Evolutionary conservation across 495 filamentous ascomycete genomes (phyloP).

Genomic region (Hypoxylon lenormandii): DNA sequence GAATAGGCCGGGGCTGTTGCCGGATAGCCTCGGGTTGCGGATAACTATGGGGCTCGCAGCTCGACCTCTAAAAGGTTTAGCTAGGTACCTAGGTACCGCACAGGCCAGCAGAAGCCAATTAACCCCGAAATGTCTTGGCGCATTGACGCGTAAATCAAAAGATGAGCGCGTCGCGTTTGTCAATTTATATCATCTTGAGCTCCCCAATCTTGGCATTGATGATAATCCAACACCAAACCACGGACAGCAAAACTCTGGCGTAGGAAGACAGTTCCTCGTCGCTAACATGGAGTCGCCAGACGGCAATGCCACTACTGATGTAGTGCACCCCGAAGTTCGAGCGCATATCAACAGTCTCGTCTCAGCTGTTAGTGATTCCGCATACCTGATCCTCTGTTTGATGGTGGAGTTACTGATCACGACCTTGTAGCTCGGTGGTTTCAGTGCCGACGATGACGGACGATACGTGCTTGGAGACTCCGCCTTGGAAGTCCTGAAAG

Average conservation of each 20-base stretch:
- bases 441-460: constrained; percentile 78
- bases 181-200: constrained; percentile 39
- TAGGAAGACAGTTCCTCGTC: constrained; percentile 40
- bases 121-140: constrained; percentile 18
- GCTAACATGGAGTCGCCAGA: constrained; percentile 65
- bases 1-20: constrained; percentile 13
- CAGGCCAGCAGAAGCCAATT: not conserved
- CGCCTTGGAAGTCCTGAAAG: constrained; percentile 87
- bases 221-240: constrained; percentile 24
- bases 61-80: no score
- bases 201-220: constrained; percentile 27
- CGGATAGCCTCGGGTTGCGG: constrained; percentile 60
- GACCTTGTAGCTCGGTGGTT: constrained; percentile 80
- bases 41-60: constrained; percentile 38
- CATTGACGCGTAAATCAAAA: constrained; percentile 29
- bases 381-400: constrained; percentile 18
- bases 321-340: constrained; percentile 87
- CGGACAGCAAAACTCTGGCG: constrained; percentile 23
- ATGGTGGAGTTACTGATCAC: constrained; percentile 1
- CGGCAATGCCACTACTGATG: constrained; percentile 63
- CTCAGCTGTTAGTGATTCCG: constrained; percentile 76
- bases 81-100: constrained; percentile 2
- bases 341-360: constrained; percentile 91
- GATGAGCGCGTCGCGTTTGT: constrained; percentile 42
- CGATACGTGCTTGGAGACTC: constrained; percentile 91